Conservation (phyloP, 352 stramenopile species). For the Pythium brachiatum region DNA sequence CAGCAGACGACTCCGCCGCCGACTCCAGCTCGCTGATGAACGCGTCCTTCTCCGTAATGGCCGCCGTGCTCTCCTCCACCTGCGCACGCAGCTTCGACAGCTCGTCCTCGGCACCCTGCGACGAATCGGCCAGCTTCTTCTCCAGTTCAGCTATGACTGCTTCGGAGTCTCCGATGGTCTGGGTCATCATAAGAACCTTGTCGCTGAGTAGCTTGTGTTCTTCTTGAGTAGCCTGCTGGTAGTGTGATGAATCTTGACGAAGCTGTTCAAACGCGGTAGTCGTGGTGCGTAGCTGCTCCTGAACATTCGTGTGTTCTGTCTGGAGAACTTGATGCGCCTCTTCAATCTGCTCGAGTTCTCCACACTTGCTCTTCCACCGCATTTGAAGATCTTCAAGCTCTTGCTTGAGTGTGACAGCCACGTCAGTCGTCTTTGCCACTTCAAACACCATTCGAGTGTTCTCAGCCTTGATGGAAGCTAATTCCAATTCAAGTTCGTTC, state of each 20-base stretch:
- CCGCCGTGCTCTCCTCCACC: neutral
- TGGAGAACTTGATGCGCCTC: slow-evolving; percentile 24
- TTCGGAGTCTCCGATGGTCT: no score
- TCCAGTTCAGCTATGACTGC: neutral
- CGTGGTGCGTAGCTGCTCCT: slow-evolving; percentile 1
- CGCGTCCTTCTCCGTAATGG: slow-evolving; percentile 37
- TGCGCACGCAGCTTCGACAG: slow-evolving; percentile 8
- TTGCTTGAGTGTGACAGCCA: slow-evolving; percentile 55
- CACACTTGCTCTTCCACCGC: slow-evolving; percentile 41
- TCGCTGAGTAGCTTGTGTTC: no score
- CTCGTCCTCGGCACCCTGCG: neutral
- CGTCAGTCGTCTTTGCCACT: slow-evolving; percentile 64
- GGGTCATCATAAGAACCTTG: no score
- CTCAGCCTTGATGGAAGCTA: slow-evolving; percentile 60
- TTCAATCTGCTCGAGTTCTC: slow-evolving; percentile 35
- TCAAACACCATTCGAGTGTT: slow-evolving; percentile 79
- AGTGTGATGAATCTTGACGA: no score
- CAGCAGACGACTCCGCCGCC: no score
- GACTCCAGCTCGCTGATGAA: slow-evolving; percentile 51
- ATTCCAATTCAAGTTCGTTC: slow-evolving; percentile 42
- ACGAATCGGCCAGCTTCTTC: slow-evolving; percentile 5
- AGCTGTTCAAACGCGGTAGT: no score
- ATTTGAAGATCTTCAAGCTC: slow-evolving; percentile 38
- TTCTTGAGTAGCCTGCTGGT: no score
- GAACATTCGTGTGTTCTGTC: neutral